phyloP scores from a whole-genome alignment of 805 yeast genomes.

The Metschnikowia kofuensis region DNA sequence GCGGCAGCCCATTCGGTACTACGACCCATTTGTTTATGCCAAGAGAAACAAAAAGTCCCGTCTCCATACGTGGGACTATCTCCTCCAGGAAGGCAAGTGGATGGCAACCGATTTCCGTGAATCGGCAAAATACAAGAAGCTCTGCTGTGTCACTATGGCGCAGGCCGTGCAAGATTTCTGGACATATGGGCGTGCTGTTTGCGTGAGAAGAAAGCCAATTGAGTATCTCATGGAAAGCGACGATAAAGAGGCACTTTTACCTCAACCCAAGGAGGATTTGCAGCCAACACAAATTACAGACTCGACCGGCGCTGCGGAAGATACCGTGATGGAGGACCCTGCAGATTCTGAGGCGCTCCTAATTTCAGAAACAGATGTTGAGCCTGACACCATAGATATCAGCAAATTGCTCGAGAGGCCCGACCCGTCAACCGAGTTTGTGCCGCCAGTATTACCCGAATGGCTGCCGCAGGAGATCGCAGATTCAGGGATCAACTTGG shows the following conservation, averaged over 20 bases:
- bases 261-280: background rate
- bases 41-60: conserved; percentile 24
- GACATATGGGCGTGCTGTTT: conserved; percentile 64
- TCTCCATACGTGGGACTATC: conserved; percentile 67
- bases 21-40: conserved; percentile 56
- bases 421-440: conserved; percentile 31
- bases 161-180: conserved; percentile 76
- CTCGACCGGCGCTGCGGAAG: too few species aligned
- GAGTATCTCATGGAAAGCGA: conserved; percentile 14
- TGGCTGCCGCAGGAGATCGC: conserved; percentile 29
- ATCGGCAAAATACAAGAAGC: conserved; percentile 63
- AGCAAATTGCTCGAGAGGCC: conserved; percentile 28
- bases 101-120: conserved; percentile 76
- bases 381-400: conserved; percentile 31
- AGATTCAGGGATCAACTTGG: conserved; percentile 9
- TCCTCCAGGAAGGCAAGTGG: conserved; percentile 81
- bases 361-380: background rate
- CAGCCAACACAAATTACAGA: too few species aligned
- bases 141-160: conserved; percentile 67
- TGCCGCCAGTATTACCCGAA: conserved; percentile 26
- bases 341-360: too few species aligned
- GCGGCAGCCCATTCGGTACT: conserved; percentile 71
- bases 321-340: too few species aligned
- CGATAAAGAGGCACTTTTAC: background rate
- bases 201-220: conserved; percentile 55